Percentiles rank a stretch among this genome's conserved stretches.
phyloP scores from a whole-genome alignment of 495 filamentous ascomycete species.

The Glonium stellatum region DNA sequence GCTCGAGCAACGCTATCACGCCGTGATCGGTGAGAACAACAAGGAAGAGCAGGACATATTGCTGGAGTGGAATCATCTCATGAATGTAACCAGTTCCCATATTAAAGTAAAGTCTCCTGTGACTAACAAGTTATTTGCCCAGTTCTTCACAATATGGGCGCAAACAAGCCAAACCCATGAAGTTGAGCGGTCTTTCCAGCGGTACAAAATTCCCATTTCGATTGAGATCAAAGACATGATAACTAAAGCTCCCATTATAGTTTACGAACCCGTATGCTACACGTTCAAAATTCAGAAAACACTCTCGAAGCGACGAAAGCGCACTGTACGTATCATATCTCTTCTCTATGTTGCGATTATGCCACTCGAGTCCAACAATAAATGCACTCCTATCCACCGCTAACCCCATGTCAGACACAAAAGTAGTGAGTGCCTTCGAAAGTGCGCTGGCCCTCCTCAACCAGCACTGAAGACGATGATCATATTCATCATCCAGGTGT shows the following conservation, averaged over 20 bases:
- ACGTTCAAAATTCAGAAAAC: conserved; percentile 63
- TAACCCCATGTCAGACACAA: conserved; percentile 47
- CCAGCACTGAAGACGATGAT: conserved; percentile 4
- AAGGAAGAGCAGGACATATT: conserved; percentile 54
- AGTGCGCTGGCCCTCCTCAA: conserved; percentile 64
- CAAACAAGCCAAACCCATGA: conserved; percentile 59
- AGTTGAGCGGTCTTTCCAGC: conserved; percentile 61
- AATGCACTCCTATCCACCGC: not conserved
- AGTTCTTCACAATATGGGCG: conserved; percentile 70
- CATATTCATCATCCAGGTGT: conserved; percentile 13
- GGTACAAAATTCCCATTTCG: conserved; percentile 35
- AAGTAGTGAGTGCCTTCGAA: conserved; percentile 76
- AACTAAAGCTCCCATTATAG: conserved; percentile 35
- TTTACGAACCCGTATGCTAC: conserved; percentile 66
- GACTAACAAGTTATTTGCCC: not conserved
- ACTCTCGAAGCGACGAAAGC: conserved; percentile 61
- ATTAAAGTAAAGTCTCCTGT: not conserved
- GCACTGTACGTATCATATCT: conserved; percentile 52
- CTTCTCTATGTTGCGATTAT: too few species aligned
- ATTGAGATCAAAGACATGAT: not conserved
- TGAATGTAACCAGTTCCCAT: conserved; percentile 11
- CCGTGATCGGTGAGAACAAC: conserved; percentile 53
- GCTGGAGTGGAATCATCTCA: conserved; percentile 39
- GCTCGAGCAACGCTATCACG: conserved; percentile 55
- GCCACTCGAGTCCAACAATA: not conserved